phyloP scores from a whole-genome alignment of 805 yeast species.

The Saccharomycopsis vini region DNA sequence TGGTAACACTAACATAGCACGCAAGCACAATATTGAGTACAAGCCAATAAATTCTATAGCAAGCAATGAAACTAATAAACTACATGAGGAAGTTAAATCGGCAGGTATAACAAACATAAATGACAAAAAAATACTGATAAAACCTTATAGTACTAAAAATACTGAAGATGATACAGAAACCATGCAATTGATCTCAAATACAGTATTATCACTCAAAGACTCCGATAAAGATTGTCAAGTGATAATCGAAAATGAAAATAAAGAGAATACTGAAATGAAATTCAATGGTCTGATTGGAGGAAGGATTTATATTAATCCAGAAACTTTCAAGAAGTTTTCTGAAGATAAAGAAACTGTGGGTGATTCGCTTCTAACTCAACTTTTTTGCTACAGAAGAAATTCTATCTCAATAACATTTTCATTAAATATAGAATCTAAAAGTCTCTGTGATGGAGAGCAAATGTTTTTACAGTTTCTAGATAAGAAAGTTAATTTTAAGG shows the following conservation, averaged over 20 bases:
- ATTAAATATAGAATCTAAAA: slow-evolving; percentile 1
- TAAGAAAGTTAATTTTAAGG: neutral
- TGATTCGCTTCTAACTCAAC: slow-evolving; percentile 3
- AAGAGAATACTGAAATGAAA: neutral
- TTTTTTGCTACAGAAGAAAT: slow-evolving; percentile 17
- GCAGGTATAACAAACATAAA: neutral
- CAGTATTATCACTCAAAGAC: slow-evolving; percentile 1
- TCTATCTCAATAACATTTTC: slow-evolving; percentile 6
- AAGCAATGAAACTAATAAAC: neutral
- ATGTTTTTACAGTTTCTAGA: neutral
- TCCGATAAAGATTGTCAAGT: neutral
- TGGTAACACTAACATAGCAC: neutral
- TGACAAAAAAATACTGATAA: neutral
- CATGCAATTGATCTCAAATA: slow-evolving; percentile 1
- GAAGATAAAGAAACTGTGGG: neutral
- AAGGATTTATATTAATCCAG: slow-evolving; percentile 11
- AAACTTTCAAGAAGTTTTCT: slow-evolving; percentile 5
- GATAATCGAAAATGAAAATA: neutral
- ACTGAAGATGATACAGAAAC: neutral
- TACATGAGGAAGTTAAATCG: neutral
- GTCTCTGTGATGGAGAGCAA: neutral
- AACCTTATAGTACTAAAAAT: neutral
- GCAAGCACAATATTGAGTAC: too few relatives aligned
- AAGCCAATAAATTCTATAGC: neutral
- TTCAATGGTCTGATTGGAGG: slow-evolving; percentile 6